These are phyloP conservation scores for Exserohilum turcica DNA, from an alignment of 2,329 filamentous ascomycete genomes.

Conservation along the genomic window DNA sequence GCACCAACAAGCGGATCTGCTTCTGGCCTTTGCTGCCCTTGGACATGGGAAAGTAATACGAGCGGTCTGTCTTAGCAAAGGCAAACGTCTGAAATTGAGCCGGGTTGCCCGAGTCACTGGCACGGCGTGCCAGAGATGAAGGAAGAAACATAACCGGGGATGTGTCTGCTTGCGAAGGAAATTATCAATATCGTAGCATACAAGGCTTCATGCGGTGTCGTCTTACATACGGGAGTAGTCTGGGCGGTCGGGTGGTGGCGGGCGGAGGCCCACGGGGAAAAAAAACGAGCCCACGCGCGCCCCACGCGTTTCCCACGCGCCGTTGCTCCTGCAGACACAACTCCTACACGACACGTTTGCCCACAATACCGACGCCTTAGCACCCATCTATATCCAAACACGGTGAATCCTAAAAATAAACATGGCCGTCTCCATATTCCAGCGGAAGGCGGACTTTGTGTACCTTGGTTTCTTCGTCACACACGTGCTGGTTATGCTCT, in stretches of 20 bases:
- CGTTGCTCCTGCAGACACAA: background rate
- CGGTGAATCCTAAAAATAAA: background rate
- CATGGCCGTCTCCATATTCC: slow-evolving; percentile 39
- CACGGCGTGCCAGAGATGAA: background rate
- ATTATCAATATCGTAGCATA: background rate
- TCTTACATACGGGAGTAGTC: too few species aligned
- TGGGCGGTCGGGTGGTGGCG: background rate
- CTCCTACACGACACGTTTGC: background rate
- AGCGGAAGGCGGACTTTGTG: slow-evolving; percentile 52
- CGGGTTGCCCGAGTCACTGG: background rate
- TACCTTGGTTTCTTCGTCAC: slow-evolving; percentile 66
- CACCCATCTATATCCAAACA: background rate
- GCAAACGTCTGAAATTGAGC: background rate
- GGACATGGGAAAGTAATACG: background rate
- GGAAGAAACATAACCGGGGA: background rate
- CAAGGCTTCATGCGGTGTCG: too few species aligned
- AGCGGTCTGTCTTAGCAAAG: background rate
- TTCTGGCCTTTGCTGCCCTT: background rate
- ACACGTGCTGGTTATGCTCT: slow-evolving; percentile 66
- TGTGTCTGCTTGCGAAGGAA: background rate
- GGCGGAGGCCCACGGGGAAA: slow-evolving; percentile 3
- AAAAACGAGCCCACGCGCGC: background rate
- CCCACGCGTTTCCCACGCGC: slow-evolving; percentile 2
- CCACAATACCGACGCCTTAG: slow-evolving; percentile 6
- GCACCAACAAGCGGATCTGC: background rate